Conservation (phyloP, 148 eudicot genomes). For the Heliosperma pusillum region DNA sequence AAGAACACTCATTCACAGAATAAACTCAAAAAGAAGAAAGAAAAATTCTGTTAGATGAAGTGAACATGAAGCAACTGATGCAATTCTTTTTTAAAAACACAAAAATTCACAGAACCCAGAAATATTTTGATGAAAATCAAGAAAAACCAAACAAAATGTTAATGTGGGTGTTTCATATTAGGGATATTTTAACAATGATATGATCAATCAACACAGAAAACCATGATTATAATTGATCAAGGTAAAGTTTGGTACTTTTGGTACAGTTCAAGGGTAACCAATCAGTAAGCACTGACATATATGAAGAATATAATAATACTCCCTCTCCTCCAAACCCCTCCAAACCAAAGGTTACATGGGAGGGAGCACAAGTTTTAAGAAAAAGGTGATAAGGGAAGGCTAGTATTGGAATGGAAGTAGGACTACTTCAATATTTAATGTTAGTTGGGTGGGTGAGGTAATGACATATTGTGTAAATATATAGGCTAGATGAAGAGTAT, state of each 20-base stretch:
- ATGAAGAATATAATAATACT: constrained; percentile 18
- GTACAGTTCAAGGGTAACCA: constrained; percentile 32
- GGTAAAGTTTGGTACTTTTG: constrained; percentile 33
- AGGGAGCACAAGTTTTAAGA: too few species aligned
- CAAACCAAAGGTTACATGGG: too few species aligned
- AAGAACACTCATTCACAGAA: constrained; percentile 35
- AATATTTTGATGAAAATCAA: constrained; percentile 8
- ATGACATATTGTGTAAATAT: too few species aligned
- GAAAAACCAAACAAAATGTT: constrained; percentile 22
- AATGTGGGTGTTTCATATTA: too few species aligned
- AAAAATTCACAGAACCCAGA: constrained; percentile 17
- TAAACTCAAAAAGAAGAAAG: constrained; percentile 14
- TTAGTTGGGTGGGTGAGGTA: too few species aligned
- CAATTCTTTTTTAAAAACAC: constrained; percentile 16
- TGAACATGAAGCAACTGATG: constrained; percentile 34
- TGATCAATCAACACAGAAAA: constrained; percentile 21
- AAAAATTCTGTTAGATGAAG: constrained; percentile 26
- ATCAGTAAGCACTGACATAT: constrained; percentile 40
- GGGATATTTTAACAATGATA: too few species aligned
- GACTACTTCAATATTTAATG: too few species aligned
- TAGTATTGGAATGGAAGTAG: too few species aligned
- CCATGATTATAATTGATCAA: constrained; percentile 22
- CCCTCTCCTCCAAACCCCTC: too few species aligned
- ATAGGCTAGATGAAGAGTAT: too few species aligned
- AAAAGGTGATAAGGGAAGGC: too few species aligned